These are phyloP conservation scores for Eucalyptus cloeziana DNA, from an alignment of 345 rosid genomes.

Conservation along the genomic window DNA sequence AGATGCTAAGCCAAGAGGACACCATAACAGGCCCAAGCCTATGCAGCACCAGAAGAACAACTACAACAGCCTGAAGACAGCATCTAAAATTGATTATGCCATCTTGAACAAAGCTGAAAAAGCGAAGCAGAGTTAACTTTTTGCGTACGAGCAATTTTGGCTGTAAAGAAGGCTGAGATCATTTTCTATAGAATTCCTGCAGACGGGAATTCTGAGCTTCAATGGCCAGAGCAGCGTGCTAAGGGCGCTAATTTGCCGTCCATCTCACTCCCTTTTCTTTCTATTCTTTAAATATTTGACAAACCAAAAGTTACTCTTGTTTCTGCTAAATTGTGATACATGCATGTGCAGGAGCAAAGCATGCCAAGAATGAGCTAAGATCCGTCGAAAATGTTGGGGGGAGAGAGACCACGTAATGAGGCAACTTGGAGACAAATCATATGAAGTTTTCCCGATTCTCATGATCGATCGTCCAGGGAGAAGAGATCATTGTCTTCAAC, in stretches of 20 bases:
- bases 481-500: not conserved
- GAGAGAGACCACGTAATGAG: not conserved
- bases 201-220: not conserved
- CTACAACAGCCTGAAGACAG: not conserved
- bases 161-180: not conserved
- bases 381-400: not conserved
- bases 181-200: not conserved
- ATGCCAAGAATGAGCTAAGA: not conserved
- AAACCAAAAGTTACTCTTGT: not conserved
- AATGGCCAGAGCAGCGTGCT: not conserved
- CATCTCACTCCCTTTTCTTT: not conserved
- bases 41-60: not conserved
- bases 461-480: not conserved
- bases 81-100: not conserved
- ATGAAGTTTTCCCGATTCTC: not conserved
- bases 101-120: not conserved
- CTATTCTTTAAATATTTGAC: not conserved
- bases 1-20: not conserved
- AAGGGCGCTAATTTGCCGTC: not conserved
- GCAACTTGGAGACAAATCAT: not conserved
- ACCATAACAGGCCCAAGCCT: not conserved
- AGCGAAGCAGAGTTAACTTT: not conserved
- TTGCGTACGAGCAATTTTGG: not conserved
- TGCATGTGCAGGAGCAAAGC: not conserved
- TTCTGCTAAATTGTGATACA: not conserved